Evolutionary conservation across 495 filamentous ascomycete genomes (phyloP).

Genomic region (Darksidea phi): DNA sequence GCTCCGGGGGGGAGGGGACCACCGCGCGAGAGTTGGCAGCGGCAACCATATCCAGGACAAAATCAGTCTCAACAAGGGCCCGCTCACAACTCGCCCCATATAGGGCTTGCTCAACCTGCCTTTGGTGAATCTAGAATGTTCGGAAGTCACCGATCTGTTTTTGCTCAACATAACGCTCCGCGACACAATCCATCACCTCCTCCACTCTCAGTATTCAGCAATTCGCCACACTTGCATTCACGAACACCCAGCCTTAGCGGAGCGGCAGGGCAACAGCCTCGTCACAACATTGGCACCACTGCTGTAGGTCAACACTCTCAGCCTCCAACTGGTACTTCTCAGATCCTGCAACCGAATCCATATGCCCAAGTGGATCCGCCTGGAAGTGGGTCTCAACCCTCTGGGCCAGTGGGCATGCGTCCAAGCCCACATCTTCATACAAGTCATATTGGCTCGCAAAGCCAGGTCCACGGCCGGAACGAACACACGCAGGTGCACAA

Average conservation of each 20-base stretch:
- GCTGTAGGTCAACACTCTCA: conserved; percentile 6
- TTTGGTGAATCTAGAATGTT: conserved; percentile 11
- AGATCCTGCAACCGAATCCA: conserved; percentile 37
- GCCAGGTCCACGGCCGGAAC: conserved; percentile 20
- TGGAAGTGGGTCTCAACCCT: conserved; percentile 9
- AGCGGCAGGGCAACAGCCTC: conserved; percentile 11
- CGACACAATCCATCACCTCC: conserved; percentile 32
- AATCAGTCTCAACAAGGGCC: conserved; percentile 16
- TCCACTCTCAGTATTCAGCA: conserved; percentile 13
- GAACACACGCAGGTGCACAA: conserved; percentile 29
- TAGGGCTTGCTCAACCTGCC: conserved; percentile 12
- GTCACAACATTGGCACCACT: conserved; percentile 6
- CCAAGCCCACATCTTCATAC: conserved; percentile 30
- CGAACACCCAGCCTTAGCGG: conserved; percentile 24
- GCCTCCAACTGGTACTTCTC: conserved; percentile 5
- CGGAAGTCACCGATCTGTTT: conserved; percentile 20
- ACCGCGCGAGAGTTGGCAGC: conserved; percentile 18
- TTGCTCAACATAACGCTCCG: conserved; percentile 23
- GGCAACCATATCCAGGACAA: conserved; percentile 17
- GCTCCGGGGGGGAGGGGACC: not conserved
- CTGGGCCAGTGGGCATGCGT: conserved; percentile 25
- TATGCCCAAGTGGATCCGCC: conserved; percentile 35
- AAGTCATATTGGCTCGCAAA: conserved; percentile 12
- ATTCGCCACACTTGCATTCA: conserved; percentile 29
- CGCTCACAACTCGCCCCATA: conserved; percentile 20